Conservation (phyloP, 2,329 filamentous ascomycete genomes). For the Aspergillus fructus region DNA sequence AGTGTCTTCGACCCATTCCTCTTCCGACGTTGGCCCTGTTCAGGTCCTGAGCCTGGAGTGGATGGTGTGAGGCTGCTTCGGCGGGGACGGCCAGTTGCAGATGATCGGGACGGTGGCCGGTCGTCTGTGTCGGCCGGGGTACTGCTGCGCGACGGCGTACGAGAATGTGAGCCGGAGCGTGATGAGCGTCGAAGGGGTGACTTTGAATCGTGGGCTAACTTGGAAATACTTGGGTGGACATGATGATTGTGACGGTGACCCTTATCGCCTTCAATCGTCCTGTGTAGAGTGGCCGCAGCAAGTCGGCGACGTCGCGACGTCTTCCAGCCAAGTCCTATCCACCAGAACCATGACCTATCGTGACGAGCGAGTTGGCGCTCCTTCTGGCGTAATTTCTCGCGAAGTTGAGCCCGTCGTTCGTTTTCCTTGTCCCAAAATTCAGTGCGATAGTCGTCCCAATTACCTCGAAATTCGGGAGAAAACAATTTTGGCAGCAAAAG, state of each 20-base stretch:
- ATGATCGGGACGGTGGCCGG: slow-evolving; percentile 34
- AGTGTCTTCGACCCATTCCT: slow-evolving; percentile 32
- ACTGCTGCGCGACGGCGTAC: slow-evolving; percentile 43
- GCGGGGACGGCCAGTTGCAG: slow-evolving; percentile 31
- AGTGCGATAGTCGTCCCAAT: slow-evolving; percentile 91
- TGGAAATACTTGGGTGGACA: slow-evolving; percentile 29
- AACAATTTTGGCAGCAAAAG: slow-evolving; percentile 92
- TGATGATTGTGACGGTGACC: slow-evolving; percentile 30
- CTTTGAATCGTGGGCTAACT: slow-evolving; percentile 29
- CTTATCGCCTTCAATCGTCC: slow-evolving; percentile 29
- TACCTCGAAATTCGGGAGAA: slow-evolving; percentile 88
- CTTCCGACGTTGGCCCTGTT: slow-evolving; percentile 30
- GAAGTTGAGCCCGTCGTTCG: slow-evolving; percentile 73
- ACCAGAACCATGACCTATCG: slow-evolving; percentile 77
- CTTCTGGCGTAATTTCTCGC: slow-evolving; percentile 66
- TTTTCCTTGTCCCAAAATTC: slow-evolving; percentile 99
- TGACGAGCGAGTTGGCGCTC: slow-evolving; percentile 68
- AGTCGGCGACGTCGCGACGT: slow-evolving; percentile 32
- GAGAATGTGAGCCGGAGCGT: slow-evolving; percentile 42
- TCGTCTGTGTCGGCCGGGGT: slow-evolving; percentile 41
- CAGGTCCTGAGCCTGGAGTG: slow-evolving; percentile 25
- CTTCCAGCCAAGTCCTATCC: slow-evolving; percentile 63
- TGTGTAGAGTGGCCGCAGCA: slow-evolving; percentile 28
- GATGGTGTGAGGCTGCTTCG: slow-evolving; percentile 35
- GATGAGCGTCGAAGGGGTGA: slow-evolving; percentile 31